Base-by-base conservation (phyloP, 2,329 filamentous ascomycete species). In the Aspergillus arachidicola region DNA sequence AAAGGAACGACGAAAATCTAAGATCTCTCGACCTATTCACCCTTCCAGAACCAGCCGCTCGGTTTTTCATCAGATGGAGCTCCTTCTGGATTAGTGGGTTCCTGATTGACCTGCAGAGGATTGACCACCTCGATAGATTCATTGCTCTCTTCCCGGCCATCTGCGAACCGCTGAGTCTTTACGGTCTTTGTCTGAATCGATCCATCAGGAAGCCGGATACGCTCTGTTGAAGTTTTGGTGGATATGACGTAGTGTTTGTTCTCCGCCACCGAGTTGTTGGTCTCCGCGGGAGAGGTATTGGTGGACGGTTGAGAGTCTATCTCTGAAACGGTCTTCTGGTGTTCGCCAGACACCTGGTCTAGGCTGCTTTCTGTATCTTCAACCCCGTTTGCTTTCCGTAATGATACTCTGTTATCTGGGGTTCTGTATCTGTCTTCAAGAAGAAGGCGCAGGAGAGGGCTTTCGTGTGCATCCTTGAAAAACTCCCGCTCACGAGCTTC, bases 111-210 rank as follows among this genome's bases (percentile, higher is more conserved):
- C 36, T 68, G 66, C 10, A 68, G 70, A 30, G 72, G 68, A 26
- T 71, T 76, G 46, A 71, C 64, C 10, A 73, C 68, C 53, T 87
- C 83, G 4, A 84, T 76, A 9, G 83, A 85, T 67, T 87, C 85
- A 10, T 84, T 82, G 38, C 76, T 85, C 71, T 89, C 86, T 69
- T 89, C 87, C 4, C 82, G 79, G 0, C 87, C 87, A 75, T 89
- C 86, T 1, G 84, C 78, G 68, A 87, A 89, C 3, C 84, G 80
- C 69, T 84, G 85, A 65, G 85, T 89, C 19, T 86, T 75, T 11
- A 87, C 77, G 1, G 83, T 82, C 67, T 84, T 87, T 0, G 84
- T 88, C 10, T 84, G 83, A 2, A 87, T 76, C 0, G 83, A 85
- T 14, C 87, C 87, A 71, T 89, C 86, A 0, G 85, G 79, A 2